phyloP scores from a whole-genome alignment of 768 basidiomycete genomes.

The Pisolithus tinctorius region DNA sequence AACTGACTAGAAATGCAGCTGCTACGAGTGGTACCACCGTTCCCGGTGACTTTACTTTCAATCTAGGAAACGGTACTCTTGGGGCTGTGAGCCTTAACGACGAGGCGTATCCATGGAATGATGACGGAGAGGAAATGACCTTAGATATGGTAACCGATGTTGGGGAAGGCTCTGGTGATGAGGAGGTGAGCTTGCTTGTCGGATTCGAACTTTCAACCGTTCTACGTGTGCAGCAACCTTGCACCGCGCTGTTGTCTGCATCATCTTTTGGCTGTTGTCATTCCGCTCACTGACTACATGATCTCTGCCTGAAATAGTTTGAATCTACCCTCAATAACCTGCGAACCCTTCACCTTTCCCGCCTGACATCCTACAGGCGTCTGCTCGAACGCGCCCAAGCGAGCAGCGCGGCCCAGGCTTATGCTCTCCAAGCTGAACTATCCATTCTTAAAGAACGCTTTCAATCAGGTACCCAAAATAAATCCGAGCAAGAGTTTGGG shows the following conservation, averaged over 20 bases:
- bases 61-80: slow-evolving; percentile 17
- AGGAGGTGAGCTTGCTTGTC: slow-evolving; percentile 44
- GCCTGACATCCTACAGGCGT: slow-evolving; percentile 69
- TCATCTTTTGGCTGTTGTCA: neutral
- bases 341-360: slow-evolving; percentile 38
- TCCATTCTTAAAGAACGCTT: slow-evolving; percentile 50
- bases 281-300: neutral
- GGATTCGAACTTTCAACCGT: neutral
- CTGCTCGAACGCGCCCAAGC: slow-evolving; percentile 77
- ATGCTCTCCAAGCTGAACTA: slow-evolving; percentile 80
- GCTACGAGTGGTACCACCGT: slow-evolving; percentile 13
- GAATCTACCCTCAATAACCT: slow-evolving; percentile 37
- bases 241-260: neutral
- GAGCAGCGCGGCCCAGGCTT: slow-evolving; percentile 72
- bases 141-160: slow-evolving; percentile 63
- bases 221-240: neutral
- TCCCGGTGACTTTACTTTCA: slow-evolving; percentile 13
- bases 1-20: slow-evolving; percentile 8
- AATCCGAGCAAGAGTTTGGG: slow-evolving; percentile 12
- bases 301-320: slow-evolving; percentile 28
- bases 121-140: slow-evolving; percentile 55
- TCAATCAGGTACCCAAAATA: slow-evolving; percentile 14
- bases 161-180: slow-evolving; percentile 59
- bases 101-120: slow-evolving; percentile 19
- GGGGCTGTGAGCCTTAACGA: slow-evolving; percentile 16